A percentile compares a stretch with the other conserved stretches of the same genome.
phyloP scores from a whole-genome alignment of 495 filamentous ascomycete species.

The Coniosporium apollinis region DNA sequence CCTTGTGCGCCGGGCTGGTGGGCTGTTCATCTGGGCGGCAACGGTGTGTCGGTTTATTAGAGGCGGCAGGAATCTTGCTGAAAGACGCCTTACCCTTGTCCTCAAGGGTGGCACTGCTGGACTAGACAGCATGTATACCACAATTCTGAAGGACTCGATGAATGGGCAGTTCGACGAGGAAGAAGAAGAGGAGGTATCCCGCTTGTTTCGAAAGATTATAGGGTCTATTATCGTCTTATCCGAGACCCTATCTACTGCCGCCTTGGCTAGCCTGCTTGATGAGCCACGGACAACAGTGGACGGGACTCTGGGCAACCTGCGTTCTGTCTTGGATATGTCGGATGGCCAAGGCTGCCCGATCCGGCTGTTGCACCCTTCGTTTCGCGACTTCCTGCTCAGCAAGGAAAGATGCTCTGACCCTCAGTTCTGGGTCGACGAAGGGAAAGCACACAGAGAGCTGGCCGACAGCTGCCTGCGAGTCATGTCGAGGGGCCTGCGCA shows the following conservation, averaged over 20 bases:
- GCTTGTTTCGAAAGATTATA: slow-evolving; percentile 16
- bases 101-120: slow-evolving; percentile 1
- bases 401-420: slow-evolving; percentile 7
- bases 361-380: slow-evolving; percentile 30
- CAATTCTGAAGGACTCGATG: slow-evolving; percentile 2
- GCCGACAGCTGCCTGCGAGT: slow-evolving; percentile 11
- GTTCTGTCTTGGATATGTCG: slow-evolving; percentile 24
- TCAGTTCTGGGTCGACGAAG: slow-evolving; percentile 11
- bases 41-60: slow-evolving; percentile 5
- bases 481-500: slow-evolving; percentile 5
- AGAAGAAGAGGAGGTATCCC: slow-evolving; percentile 2
- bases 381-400: slow-evolving; percentile 35
- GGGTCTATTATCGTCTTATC: slow-evolving; percentile 18
- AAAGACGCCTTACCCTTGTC: slow-evolving; percentile 6
- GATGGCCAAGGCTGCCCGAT: slow-evolving; percentile 15
- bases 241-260: slow-evolving; percentile 15
- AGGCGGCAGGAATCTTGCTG: not conserved
- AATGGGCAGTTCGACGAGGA: slow-evolving; percentile 8
- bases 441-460: slow-evolving; percentile 9
- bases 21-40: slow-evolving; percentile 9
- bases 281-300: not conserved
- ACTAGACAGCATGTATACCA: slow-evolving; percentile 4
- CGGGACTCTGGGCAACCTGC: slow-evolving; percentile 12
- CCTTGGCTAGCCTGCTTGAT: slow-evolving; percentile 13
- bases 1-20: slow-evolving; percentile 4